phyloP scores from a whole-genome alignment of 2,329 filamentous ascomycete species.

The Zasmidium citrigriseum region DNA sequence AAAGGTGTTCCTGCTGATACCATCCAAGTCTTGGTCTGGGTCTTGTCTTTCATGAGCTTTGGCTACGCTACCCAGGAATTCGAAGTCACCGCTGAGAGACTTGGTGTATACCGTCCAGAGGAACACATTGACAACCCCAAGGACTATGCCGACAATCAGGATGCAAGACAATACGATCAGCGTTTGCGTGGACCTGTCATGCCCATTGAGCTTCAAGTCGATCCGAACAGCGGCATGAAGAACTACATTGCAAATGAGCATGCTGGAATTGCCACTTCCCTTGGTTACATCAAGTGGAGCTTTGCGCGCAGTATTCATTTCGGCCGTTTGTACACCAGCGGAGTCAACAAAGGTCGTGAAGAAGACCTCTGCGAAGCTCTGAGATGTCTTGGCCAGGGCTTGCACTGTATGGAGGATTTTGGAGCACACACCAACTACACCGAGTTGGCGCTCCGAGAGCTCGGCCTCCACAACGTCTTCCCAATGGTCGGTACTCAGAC shows the following conservation, averaged over 20 bases:
- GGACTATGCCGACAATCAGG: constrained; percentile 84
- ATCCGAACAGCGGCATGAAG: constrained; percentile 81
- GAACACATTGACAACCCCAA: constrained; percentile 81
- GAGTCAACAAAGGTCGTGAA: constrained; percentile 43
- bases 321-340: constrained; percentile 49
- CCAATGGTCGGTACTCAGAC: constrained; percentile 52
- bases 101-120: constrained; percentile 79
- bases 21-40: constrained; percentile 84
- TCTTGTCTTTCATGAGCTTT: constrained; percentile 87
- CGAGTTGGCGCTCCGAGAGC: constrained; percentile 53
- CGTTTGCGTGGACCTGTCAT: constrained; percentile 77
- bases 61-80: constrained; percentile 83
- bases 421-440: constrained; percentile 58
- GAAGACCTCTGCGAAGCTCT: constrained; percentile 52
- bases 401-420: constrained; percentile 58
- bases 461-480: constrained; percentile 55
- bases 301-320: constrained; percentile 52
- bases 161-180: constrained; percentile 78
- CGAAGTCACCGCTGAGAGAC: constrained; percentile 75
- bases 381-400: constrained; percentile 53
- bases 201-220: constrained; percentile 48
- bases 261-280: constrained; percentile 85
- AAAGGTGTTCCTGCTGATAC: constrained; percentile 89
- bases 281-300: constrained; percentile 59
- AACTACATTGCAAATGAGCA: constrained; percentile 96